Percentiles rank a stretch among this genome's conserved stretches.
Evolutionary conservation across 495 filamentous ascomycete genomes (phyloP).

Genomic region (Astrocystis sublimbata): DNA sequence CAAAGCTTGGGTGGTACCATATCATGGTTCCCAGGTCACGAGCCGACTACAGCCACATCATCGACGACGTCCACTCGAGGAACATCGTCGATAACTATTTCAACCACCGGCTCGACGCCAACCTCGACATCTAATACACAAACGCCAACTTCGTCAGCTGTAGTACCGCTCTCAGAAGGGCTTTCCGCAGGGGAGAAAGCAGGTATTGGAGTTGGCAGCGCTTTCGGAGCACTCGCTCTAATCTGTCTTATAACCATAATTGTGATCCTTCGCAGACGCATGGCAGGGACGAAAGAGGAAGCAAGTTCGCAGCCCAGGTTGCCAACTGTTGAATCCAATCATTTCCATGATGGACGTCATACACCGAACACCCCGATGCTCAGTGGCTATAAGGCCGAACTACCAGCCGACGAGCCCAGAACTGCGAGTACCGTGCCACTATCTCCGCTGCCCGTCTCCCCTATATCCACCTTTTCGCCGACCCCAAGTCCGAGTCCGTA

Average conservation of each 20-base stretch:
- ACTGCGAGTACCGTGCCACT: not conserved
- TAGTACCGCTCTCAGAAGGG: not conserved
- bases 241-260: not conserved
- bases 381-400: conserved; percentile 15
- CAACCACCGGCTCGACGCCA: not conserved
- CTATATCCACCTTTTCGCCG: not conserved
- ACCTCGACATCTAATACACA: not conserved
- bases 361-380: not conserved
- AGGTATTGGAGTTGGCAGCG: conserved; percentile 25
- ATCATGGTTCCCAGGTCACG: conserved; percentile 27
- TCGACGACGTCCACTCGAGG: not conserved
- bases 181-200: conserved; percentile 23
- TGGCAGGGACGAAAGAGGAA: not conserved
- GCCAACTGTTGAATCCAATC: not conserved
- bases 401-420: conserved; percentile 9
- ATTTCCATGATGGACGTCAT: not conserved
- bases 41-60: conserved; percentile 16
- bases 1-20: conserved; percentile 25
- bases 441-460: not conserved
- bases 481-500: not conserved
- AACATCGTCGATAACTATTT: not conserved
- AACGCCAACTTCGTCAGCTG: not conserved
- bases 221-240: not conserved
- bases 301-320: not conserved
- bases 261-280: not conserved